Percentiles rank a stretch among this genome's conserved stretches.
Evolutionary conservation across 208 protist genomes (phyloP).

Genomic region (Tritrichomonas foetus): DNA sequence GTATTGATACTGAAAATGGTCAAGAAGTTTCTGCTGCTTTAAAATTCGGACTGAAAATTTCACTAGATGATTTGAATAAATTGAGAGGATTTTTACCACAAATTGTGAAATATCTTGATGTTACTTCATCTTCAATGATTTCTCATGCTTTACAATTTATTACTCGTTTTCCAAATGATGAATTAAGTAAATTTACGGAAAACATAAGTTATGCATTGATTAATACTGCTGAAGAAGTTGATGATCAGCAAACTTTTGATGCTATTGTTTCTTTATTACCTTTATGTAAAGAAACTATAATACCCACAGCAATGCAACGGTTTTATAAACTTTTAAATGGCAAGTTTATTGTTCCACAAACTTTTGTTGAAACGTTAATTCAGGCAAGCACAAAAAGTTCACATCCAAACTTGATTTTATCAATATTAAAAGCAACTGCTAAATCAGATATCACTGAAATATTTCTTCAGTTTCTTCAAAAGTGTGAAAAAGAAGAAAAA

Average conservation of each 20-base stretch:
- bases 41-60: not conserved
- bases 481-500: not conserved
- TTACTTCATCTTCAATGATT: not conserved
- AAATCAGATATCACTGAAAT: not conserved
- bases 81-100: not conserved
- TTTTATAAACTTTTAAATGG: not conserved
- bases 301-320: not conserved
- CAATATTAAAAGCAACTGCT: not conserved
- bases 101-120: not conserved
- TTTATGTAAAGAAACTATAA: not conserved
- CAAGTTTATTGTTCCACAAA: not conserved
- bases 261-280: not conserved
- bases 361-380: not conserved
- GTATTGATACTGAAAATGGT: not conserved
- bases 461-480: not conserved
- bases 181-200: not conserved
- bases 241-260: not conserved
- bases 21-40: not conserved
- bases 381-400: not conserved
- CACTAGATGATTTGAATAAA: not conserved
- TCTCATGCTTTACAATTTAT: not conserved
- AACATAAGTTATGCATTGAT: not conserved
- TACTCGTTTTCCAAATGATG: not conserved
- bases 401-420: not conserved
- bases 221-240: not conserved